Evolutionary conservation across 176 grass and related monocot species (phyloP).

Genomic region (Avena insularis): DNA sequence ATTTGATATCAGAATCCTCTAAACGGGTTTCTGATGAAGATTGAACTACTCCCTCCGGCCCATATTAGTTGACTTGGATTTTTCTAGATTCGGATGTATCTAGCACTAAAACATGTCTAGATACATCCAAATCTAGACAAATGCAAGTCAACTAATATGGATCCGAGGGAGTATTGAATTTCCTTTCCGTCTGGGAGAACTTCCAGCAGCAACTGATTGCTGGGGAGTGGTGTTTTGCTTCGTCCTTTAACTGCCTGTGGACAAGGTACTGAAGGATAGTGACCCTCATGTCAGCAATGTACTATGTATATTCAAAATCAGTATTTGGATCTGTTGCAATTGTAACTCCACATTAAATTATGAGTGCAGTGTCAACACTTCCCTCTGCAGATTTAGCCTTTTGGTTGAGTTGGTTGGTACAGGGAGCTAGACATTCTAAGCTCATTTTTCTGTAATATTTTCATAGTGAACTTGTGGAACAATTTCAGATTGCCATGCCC

Average conservation of each 20-base stretch:
- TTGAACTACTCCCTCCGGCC: not conserved
- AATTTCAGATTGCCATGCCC: too few relatives aligned
- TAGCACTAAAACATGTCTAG: too few relatives aligned
- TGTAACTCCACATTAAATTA: not conserved
- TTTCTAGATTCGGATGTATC: too few relatives aligned
- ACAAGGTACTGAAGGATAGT: not conserved
- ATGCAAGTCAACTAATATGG: too few relatives aligned
- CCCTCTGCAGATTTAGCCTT: not conserved
- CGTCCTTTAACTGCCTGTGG: not conserved
- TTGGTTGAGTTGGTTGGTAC: not conserved
- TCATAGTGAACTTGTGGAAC: too few relatives aligned
- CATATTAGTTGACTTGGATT: too few relatives aligned
- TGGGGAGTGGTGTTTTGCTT: not conserved
- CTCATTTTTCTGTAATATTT: too few relatives aligned
- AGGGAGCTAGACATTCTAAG: not conserved
- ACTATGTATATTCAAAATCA: not conserved
- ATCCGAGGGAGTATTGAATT: not conserved
- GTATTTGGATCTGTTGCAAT: not conserved
- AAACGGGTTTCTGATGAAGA: constrained; percentile 13
- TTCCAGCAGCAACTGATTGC: not conserved
- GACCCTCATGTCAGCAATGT: too few relatives aligned
- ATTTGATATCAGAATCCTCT: not conserved
- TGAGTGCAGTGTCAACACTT: not conserved
- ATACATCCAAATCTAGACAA: too few relatives aligned
- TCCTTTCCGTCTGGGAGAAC: not conserved